A percentile compares a stretch with the other conserved stretches of the same genome.
Evolutionary conservation across 345 rosid genomes (phyloP).

Genomic region (Corchorus olitorius): DNA sequence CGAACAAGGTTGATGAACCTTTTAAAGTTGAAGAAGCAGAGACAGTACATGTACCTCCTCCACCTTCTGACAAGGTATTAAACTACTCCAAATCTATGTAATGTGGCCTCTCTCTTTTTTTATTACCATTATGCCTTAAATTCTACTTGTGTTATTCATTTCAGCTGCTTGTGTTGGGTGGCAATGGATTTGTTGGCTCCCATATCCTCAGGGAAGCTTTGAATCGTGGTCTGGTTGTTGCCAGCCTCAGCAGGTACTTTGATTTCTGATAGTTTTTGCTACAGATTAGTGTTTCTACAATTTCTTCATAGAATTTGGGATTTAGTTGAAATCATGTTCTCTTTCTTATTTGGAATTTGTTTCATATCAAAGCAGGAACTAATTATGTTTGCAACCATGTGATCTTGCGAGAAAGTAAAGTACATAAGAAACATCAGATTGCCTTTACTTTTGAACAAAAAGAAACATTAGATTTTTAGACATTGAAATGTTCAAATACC

Average conservation of each 20-base stretch:
- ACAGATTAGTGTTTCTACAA: background rate
- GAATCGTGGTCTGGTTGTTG: constrained; percentile 67
- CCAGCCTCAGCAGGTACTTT: constrained; percentile 93
- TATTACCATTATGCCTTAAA: background rate
- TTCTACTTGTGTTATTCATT: constrained; percentile 14
- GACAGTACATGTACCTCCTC: constrained; percentile 77
- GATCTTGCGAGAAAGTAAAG: too few relatives aligned
- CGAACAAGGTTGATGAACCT: constrained; percentile 76
- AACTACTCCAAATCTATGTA: background rate
- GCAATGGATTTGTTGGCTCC: constrained; percentile 98
- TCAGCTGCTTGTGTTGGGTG: constrained; percentile 96
- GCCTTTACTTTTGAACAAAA: too few relatives aligned
- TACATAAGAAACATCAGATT: too few relatives aligned
- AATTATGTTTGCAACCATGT: too few relatives aligned
- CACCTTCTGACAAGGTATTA: constrained; percentile 71
- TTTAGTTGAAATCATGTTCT: background rate
- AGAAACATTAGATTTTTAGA: too few relatives aligned
- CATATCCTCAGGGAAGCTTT: constrained; percentile 88
- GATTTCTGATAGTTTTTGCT: background rate
- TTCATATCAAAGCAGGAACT: too few relatives aligned
- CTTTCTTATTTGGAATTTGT: too few relatives aligned
- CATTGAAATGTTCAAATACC: too few relatives aligned
- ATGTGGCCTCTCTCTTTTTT: background rate
- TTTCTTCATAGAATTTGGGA: background rate
- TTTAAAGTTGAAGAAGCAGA: constrained; percentile 89